Base-by-base conservation (phyloP, 768 basidiomycete species). In the Rhodotorula babjevae region DNA sequence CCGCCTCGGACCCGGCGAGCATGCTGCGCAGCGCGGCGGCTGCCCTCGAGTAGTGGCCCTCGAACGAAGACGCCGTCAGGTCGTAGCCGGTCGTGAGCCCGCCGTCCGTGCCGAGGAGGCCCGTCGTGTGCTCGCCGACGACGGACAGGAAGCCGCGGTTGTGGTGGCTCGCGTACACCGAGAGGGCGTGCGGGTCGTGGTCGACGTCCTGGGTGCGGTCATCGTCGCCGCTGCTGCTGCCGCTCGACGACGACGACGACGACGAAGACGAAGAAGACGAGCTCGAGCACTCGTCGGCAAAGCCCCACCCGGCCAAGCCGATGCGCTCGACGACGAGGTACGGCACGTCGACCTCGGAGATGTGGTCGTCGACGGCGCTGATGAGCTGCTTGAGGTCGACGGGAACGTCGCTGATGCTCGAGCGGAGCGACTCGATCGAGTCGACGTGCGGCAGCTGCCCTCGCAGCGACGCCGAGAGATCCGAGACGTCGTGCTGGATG, bases 351-450 rank as follows among this genome's bases (percentile, higher is more conserved):
- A 67, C 65, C 36, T 70, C 73, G 42, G 65, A 67, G 53, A 74
- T 67, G 58, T 74, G 73, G 31, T 75, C 69, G 40, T 71, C 64
- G 63, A 75, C 69, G 1, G 36, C 55, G 49, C 40, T 44, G 61
- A 75, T 75, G 36, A 75, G 60, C 21, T 62, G 55, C 23, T 61
- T 50, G n/a, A 75, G 63, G 42, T 71, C 73, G 29, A 29, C 27
- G 14, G 73, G 69, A 1, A 71, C 73, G 46, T 71, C 73, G 40
- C 52, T 57, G 11, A 74, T 65, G 58, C 58, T 70, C 46, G 73
- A 74, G 0, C 73, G 68, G 46, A 74, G 65, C 18, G 65, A 70
- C 40, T 74, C 66, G 62, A 67, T 49, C 62, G 65, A 67, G 50
- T 74, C 66, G 72, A 59, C 1, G 21, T 60, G 62, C 19, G 65